Percentiles rank a stretch among this genome's conserved stretches.
Conservation (phyloP, 1,139 yeast species). For the Candida albicans region DNA sequence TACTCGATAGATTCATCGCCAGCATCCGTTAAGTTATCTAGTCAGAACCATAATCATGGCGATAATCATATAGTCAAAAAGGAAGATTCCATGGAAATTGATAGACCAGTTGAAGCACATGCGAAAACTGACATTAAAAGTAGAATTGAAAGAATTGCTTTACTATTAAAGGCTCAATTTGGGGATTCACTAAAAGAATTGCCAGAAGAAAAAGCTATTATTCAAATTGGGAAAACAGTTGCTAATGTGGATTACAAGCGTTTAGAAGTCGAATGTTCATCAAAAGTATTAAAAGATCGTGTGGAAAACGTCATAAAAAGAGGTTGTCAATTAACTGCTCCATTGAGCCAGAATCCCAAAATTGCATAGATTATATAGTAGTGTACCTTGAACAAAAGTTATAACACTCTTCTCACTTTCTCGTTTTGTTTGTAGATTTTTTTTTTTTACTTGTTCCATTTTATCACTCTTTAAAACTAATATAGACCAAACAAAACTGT, state of each 20-base stretch:
- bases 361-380: slow-evolving; percentile 1
- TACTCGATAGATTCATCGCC: slow-evolving; percentile 94
- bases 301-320: slow-evolving; percentile 77
- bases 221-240: slow-evolving; percentile 68
- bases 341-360: slow-evolving; percentile 48
- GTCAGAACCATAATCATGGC: slow-evolving; percentile 54
- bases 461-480: background rate
- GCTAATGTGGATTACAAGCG: slow-evolving; percentile 69
- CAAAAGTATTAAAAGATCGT: slow-evolving; percentile 77
- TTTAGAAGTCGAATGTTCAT: slow-evolving; percentile 71
- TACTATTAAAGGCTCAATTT: slow-evolving; percentile 78
- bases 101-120: slow-evolving; percentile 21
- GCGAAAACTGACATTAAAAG: slow-evolving; percentile 44
- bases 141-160: slow-evolving; percentile 61
- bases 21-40: slow-evolving; percentile 85
- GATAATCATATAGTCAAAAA: slow-evolving; percentile 23
- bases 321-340: slow-evolving; percentile 81
- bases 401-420: background rate
- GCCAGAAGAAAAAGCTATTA: slow-evolving; percentile 48
- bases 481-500: background rate
- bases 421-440: background rate
- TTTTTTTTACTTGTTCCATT: background rate
- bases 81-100: slow-evolving; percentile 2
- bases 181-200: slow-evolving; percentile 65
- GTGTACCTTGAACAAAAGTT: slow-evolving; percentile 3